Conservation (phyloP, 768 basidiomycete genomes). For the Pleurotus pulmonarius region DNA sequence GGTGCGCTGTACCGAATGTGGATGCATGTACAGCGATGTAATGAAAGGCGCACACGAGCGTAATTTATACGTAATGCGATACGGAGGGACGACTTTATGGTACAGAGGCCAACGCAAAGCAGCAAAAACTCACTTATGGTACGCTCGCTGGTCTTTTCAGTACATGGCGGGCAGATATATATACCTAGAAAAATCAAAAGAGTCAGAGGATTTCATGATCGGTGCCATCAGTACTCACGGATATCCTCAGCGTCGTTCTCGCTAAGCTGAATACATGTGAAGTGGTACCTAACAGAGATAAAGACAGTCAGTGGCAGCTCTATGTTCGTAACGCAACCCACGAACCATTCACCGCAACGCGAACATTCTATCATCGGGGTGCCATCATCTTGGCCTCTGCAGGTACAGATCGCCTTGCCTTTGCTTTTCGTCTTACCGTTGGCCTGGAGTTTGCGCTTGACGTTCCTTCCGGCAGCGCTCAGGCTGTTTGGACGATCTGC, state of each 20-base stretch:
- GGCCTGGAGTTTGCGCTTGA: conserved; percentile 8
- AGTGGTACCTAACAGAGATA: conserved; percentile 65
- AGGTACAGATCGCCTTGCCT: conserved; percentile 49
- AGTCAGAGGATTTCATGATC: background rate
- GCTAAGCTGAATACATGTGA: conserved; percentile 64
- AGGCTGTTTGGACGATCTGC: conserved; percentile 14
- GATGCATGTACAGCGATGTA: conserved; percentile 15
- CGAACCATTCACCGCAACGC: conserved; percentile 66
- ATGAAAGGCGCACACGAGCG: conserved; percentile 11
- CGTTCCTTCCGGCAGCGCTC: conserved; percentile 14
- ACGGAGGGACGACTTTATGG: background rate
- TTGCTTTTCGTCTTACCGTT: conserved; percentile 9
- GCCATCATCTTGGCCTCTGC: conserved; percentile 69
- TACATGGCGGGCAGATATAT: conserved; percentile 53
- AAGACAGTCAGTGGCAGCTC: conserved; percentile 2
- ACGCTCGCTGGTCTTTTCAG: conserved; percentile 55
- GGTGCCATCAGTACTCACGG: conserved; percentile 42
- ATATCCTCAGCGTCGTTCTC: conserved; percentile 72
- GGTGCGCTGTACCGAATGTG: conserved; percentile 10
- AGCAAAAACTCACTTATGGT: conserved; percentile 71
- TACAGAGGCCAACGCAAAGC: conserved; percentile 2
- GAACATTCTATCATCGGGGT: conserved; percentile 79
- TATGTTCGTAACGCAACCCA: conserved; percentile 25
- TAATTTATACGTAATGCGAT: conserved; percentile 14
- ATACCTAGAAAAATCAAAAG: conserved; percentile 39